Percentiles rank a stretch among this genome's conserved stretches.
Evolutionary conservation across 139 green algal genomes (phyloP).

Genomic region (Pseudopediastrum boryanum): DNA sequence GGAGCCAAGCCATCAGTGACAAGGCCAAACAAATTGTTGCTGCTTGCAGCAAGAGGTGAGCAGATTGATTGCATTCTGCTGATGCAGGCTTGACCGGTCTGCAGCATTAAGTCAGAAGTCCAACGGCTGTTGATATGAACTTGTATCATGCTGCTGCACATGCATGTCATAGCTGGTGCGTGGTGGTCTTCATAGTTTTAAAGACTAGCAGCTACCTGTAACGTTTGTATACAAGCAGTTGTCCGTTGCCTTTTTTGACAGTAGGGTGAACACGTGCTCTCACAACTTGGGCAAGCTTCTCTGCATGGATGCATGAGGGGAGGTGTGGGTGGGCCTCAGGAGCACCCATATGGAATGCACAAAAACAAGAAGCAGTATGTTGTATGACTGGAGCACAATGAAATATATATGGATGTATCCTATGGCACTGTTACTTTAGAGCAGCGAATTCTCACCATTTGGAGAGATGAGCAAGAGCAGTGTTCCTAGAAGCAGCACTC

Average conservation of each 20-base stretch:
- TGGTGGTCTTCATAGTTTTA: neutral
- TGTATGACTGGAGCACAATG: neutral
- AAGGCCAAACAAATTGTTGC: slow-evolving; percentile 22
- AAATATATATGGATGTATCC: neutral
- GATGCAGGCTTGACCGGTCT: neutral
- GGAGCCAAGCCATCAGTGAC: neutral
- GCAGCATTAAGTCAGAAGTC: no score
- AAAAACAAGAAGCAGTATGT: neutral
- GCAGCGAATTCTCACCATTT: neutral
- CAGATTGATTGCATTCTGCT: neutral
- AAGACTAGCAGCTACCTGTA: neutral
- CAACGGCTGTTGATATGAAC: neutral
- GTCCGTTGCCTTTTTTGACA: neutral
- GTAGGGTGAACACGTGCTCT: neutral
- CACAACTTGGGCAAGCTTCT: neutral
- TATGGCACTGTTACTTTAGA: neutral
- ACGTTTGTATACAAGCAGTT: neutral
- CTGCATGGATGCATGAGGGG: neutral
- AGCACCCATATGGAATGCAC: no score
- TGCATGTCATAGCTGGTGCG: neutral
- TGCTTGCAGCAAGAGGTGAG: slow-evolving; percentile 25
- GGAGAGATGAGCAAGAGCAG: no score
- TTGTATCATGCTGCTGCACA: neutral
- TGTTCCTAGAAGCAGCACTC: no score
- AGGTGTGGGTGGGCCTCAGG: no score